phyloP scores from a whole-genome alignment of 2,329 filamentous ascomycete genomes.

The Capronia epimyces region DNA sequence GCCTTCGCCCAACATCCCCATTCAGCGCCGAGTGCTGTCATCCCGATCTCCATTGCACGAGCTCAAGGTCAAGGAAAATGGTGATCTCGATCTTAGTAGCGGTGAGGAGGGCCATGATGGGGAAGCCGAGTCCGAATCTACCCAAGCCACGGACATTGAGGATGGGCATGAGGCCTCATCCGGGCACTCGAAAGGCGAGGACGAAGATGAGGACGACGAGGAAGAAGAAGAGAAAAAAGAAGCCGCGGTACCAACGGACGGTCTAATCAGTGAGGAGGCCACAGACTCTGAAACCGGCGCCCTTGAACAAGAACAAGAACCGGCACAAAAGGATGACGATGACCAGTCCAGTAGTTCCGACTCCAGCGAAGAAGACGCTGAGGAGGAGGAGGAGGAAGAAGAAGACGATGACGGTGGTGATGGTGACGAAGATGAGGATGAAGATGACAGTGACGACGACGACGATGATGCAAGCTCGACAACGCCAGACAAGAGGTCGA shows the following conservation, averaged over 20 bases:
- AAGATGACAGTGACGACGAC: too few species aligned
- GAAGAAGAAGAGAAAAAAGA: not conserved
- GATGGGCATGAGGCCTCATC: not conserved
- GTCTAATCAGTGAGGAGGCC: too few species aligned
- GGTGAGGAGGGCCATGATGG: not conserved
- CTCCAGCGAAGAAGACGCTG: too few species aligned
- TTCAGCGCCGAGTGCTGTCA: slow-evolving; percentile 13
- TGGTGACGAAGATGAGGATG: too few species aligned
- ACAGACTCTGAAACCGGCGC: too few species aligned
- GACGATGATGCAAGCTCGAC: not conserved
- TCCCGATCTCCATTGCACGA: slow-evolving; percentile 13
- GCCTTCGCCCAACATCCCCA: slow-evolving; percentile 24
- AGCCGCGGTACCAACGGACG: not conserved
- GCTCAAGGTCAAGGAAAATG: slow-evolving; percentile 6
- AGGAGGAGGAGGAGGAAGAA: too few species aligned
- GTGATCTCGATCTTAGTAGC: not conserved
- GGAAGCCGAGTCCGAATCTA: not conserved
- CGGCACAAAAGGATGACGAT: too few species aligned
- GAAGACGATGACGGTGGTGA: too few species aligned
- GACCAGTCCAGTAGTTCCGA: too few species aligned
- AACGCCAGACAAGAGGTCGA: not conserved
- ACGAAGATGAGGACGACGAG: not conserved
- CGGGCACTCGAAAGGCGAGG: not conserved
- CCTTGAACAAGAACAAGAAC: too few species aligned
- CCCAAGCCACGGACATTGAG: not conserved